These are phyloP conservation scores for Alternaria triticina DNA, from an alignment of 2,329 filamentous ascomycete genomes.

Conservation along the genomic window DNA sequence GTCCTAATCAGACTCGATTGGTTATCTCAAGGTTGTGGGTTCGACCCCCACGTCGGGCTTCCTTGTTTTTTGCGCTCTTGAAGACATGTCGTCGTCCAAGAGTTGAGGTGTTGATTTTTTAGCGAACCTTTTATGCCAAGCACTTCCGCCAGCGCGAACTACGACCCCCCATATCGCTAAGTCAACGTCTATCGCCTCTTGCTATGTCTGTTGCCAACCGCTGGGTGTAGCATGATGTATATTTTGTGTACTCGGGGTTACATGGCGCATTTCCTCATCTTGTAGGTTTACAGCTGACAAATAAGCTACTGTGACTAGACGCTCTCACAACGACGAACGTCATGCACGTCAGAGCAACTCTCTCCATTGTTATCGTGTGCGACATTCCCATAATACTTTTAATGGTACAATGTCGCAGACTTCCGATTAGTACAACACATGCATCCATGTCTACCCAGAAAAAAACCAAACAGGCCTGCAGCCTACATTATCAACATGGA, in stretches of 20 bases:
- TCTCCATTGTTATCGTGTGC: neutral
- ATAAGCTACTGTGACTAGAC: neutral
- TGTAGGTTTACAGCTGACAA: neutral
- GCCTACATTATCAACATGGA: too few relatives aligned
- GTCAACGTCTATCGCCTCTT: neutral
- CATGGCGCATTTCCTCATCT: neutral
- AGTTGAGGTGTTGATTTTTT: neutral
- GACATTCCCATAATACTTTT: neutral
- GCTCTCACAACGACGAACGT: neutral
- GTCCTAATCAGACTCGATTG: conserved; percentile 15
- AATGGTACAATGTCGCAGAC: neutral
- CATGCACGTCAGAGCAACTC: neutral
- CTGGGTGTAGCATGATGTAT: neutral
- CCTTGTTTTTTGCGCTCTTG: neutral
- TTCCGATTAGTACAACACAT: neutral
- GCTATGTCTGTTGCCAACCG: neutral
- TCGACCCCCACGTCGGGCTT: conserved; percentile 22
- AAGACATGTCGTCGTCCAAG: neutral
- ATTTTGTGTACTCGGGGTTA: neutral
- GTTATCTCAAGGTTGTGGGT: conserved; percentile 23
- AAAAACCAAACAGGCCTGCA: too few relatives aligned
- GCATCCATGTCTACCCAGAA: neutral
- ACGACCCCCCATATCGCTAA: neutral
- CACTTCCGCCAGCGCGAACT: neutral
- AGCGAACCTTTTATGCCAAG: neutral